A percentile compares a stretch with the other conserved stretches of the same genome.
These are phyloP conservation scores for Blastocystis sp. DNA, from an alignment of 352 stramenopile species.

Conservation along the genomic window DNA sequence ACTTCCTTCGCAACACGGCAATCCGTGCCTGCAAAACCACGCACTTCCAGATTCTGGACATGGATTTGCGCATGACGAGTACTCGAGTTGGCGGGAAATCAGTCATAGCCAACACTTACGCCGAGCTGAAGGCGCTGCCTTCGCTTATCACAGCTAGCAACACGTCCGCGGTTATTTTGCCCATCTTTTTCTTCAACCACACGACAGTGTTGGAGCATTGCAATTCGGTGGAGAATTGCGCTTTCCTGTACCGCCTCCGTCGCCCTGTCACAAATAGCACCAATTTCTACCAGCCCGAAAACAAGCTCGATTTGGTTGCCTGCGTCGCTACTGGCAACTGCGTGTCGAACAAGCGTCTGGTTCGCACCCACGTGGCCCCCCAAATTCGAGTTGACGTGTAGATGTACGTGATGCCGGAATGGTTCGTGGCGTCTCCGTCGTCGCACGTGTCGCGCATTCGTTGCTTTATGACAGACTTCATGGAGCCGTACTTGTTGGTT, in stretches of 20 bases:
- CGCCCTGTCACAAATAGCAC: neutral
- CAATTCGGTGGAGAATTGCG: conserved; percentile 14
- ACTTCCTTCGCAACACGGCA: conserved; percentile 27
- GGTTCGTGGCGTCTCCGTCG: conserved; percentile 1
- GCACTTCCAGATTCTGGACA: conserved; percentile 59
- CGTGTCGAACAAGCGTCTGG: neutral
- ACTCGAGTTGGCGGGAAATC: neutral
- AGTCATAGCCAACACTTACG: conserved; percentile 24
- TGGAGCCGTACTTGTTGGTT: conserved; percentile 58
- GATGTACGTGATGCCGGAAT: conserved; percentile 63
- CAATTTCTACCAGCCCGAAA: conserved; percentile 19
- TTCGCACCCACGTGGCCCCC: conserved; percentile 14
- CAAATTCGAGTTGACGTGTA: conserved; percentile 2
- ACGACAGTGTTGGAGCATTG: conserved; percentile 22
- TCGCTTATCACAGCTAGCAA: neutral
- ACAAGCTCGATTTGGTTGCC: conserved; percentile 14
- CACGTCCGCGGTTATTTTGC: conserved; percentile 44
- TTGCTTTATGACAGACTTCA: conserved; percentile 48
- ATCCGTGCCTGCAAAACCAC: conserved; percentile 37
- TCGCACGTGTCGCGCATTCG: conserved; percentile 20
- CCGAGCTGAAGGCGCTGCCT: neutral
- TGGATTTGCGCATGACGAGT: conserved; percentile 51
- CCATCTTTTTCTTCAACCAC: conserved; percentile 61
- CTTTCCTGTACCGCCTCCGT: neutral
- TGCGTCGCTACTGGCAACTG: conserved; percentile 6